These are phyloP conservation scores for Gryganskiella cystojenkinii DNA, from an alignment of 192 early-diverging fungal species.

Conservation along the genomic window DNA sequence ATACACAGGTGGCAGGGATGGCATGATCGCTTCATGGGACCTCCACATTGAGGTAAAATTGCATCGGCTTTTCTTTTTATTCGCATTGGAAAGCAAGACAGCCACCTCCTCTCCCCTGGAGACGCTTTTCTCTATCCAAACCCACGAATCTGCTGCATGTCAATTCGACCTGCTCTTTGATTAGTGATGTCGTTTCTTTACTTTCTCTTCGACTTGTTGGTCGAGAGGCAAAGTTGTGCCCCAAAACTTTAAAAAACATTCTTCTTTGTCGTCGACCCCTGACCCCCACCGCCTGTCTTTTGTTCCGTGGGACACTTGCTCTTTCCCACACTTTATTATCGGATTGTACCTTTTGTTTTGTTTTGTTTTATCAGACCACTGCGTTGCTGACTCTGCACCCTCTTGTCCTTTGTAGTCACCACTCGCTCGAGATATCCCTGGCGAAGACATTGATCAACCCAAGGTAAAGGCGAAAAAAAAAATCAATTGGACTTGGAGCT, in stretches of 20 bases:
- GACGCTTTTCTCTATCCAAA: too few relatives aligned
- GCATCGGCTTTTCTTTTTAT: neutral
- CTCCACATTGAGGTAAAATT: conserved; percentile 72
- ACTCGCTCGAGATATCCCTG: conserved; percentile 42
- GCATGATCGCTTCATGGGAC: conserved; percentile 89
- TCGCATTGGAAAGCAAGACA: neutral
- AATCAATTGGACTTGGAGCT: neutral
- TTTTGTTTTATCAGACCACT: neutral
- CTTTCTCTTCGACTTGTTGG: too few relatives aligned
- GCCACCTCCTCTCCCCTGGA: neutral
- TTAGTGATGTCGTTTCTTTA: too few relatives aligned
- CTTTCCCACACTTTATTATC: neutral
- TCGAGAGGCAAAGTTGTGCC: too few relatives aligned
- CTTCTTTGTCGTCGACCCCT: too few relatives aligned
- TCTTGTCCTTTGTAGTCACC: conserved; percentile 14
- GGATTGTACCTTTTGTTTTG: neutral
- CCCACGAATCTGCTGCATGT: too few relatives aligned
- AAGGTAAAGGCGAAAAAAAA: conserved; percentile 22
- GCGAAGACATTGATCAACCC: conserved; percentile 28
- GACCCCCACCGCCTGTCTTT: too few relatives aligned
- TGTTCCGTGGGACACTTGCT: too few relatives aligned
- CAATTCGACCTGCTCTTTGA: too few relatives aligned
- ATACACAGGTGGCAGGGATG: conserved; percentile 92
- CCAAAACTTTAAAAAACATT: too few relatives aligned
- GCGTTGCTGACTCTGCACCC: neutral